Evolutionary conservation across 768 basidiomycete species (phyloP).

Genomic region (Tylopilus felleus): DNA sequence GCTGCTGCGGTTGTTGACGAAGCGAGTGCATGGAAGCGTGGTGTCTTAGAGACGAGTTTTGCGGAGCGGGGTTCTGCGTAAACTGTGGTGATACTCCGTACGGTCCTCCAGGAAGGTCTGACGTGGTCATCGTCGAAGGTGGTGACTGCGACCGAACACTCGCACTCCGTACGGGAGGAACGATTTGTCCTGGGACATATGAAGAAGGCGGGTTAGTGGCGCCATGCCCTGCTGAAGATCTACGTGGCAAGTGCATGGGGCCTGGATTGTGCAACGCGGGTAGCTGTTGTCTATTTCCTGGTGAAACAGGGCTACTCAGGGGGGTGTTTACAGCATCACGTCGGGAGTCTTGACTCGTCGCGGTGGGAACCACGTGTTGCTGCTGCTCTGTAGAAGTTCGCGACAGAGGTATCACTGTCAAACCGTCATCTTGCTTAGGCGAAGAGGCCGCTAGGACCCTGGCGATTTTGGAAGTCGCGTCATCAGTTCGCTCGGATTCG

Average conservation of each 20-base stretch:
- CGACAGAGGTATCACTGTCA: constrained; percentile 1
- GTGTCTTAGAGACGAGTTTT: constrained; percentile 17
- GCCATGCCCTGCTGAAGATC: constrained; percentile 21
- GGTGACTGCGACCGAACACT: constrained; percentile 29
- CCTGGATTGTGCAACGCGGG: constrained; percentile 21
- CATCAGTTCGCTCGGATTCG: neutral
- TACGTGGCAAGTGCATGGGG: constrained; percentile 19
- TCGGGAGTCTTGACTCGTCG: constrained; percentile 5
- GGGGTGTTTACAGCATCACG: constrained; percentile 2
- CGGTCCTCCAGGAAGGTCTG: constrained; percentile 20
- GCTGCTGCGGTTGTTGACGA: constrained; percentile 27
- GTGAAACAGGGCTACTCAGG: constrained; percentile 3
- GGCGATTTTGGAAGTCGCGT: neutral
- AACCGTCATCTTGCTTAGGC: constrained; percentile 1
- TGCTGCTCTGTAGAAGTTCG: constrained; percentile 6
- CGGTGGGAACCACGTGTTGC: neutral
- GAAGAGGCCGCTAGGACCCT: neutral
- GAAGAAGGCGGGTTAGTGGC: constrained; percentile 30
- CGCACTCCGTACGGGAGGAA: constrained; percentile 39
- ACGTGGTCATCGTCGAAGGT: constrained; percentile 21
- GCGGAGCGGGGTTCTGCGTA: constrained; percentile 6
- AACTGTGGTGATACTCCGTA: constrained; percentile 14
- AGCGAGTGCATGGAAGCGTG: constrained; percentile 27
- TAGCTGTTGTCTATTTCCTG: constrained; percentile 13
- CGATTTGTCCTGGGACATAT: constrained; percentile 34